phyloP scores from a whole-genome alignment of 2,329 filamentous ascomycete species.

The Parascedosporium putredinis region DNA sequence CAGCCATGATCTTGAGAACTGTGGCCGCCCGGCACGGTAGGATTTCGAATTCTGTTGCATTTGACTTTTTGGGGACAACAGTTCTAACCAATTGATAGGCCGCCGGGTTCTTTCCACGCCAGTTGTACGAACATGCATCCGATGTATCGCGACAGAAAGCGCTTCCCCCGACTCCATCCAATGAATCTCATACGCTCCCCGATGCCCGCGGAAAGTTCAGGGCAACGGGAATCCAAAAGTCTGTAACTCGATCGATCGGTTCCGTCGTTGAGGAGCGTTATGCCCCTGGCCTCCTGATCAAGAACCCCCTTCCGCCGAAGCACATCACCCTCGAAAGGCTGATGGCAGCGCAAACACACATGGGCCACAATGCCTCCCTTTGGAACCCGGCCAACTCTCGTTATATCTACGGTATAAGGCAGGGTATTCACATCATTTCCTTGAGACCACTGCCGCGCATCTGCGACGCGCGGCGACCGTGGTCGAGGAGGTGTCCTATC shows the following conservation, averaged over 20 bases:
- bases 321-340: constrained; percentile 86
- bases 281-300: constrained; percentile 53
- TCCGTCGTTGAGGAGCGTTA: constrained; percentile 45
- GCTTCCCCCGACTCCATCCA: constrained; percentile 16
- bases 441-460: constrained; percentile 81
- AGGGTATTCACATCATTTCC: constrained; percentile 89
- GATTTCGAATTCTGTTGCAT: constrained; percentile 12
- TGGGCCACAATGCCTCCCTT: constrained; percentile 80
- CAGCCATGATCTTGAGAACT: constrained; percentile 47
- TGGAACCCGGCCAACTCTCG: constrained; percentile 93
- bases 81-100: constrained; percentile 27
- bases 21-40: constrained; percentile 43
- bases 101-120: constrained; percentile 39
- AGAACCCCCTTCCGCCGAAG: constrained; percentile 62
- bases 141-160: constrained; percentile 25
- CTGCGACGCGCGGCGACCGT: constrained; percentile 88
- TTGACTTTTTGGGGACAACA: constrained; percentile 14
- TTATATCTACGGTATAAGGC: constrained; percentile 85
- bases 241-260: constrained; percentile 36
- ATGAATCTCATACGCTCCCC: constrained; percentile 20
- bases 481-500: constrained; percentile 73
- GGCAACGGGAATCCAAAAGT: constrained; percentile 14
- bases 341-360: constrained; percentile 75
- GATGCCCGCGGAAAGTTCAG: neutral
- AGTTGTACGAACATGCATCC: constrained; percentile 27